Percentiles rank a stretch among this genome's conserved stretches.
Evolutionary conservation across 345 rosid species (phyloP).

Genomic region (Arabidopsis arenosa): DNA sequence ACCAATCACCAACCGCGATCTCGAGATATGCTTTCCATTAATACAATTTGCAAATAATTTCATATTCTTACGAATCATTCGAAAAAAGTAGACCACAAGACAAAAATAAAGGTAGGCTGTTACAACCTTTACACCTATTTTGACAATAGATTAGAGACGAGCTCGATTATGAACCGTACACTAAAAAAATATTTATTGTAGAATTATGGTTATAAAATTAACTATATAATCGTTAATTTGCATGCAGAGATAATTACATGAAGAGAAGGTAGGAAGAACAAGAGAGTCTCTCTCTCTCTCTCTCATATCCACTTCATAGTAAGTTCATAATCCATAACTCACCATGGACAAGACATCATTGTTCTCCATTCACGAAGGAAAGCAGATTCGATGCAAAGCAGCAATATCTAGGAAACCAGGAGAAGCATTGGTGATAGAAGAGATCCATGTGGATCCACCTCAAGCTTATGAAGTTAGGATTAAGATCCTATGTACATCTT

Average conservation of each 20-base stretch:
- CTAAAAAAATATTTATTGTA: not conserved
- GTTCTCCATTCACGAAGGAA: slow-evolving; percentile 40
- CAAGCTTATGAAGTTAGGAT: slow-evolving; percentile 69
- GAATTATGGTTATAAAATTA: not conserved
- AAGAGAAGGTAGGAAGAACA: slow-evolving; percentile 7
- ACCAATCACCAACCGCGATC: not conserved
- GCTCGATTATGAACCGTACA: not conserved
- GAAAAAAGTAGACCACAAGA: not conserved
- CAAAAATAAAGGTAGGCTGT: not conserved
- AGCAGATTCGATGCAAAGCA: slow-evolving; percentile 68
- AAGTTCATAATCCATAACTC: not conserved
- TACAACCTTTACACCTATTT: not conserved
- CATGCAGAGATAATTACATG: not conserved
- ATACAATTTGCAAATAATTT: not conserved
- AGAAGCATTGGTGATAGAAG: slow-evolving; percentile 60
- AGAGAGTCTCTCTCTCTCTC: not conserved
- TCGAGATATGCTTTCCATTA: not conserved
- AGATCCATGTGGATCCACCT: slow-evolving; percentile 74
- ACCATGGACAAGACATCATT: slow-evolving; percentile 19
- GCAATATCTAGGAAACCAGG: slow-evolving; percentile 62
- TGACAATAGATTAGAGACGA: not conserved
- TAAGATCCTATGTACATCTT: slow-evolving; percentile 70
- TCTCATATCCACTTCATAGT: not conserved
- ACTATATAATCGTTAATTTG: not conserved
- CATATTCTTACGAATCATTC: not conserved